Evolutionary conservation across 2,329 filamentous ascomycete genomes (phyloP).

Genomic region (Cordyceps cicadae): DNA sequence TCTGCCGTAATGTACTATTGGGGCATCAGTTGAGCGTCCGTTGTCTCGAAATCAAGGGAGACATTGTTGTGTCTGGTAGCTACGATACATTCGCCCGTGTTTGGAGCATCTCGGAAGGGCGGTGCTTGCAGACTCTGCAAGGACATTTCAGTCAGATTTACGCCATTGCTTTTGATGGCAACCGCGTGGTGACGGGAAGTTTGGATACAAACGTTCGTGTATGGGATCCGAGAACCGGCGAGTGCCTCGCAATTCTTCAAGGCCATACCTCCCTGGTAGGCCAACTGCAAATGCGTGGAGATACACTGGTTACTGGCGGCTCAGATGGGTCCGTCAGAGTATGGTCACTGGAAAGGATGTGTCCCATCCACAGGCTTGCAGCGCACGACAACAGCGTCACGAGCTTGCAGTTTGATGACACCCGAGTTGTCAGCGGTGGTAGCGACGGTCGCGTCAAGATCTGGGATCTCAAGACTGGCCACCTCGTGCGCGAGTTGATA

Average conservation of each 20-base stretch:
- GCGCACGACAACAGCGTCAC: slow-evolving; percentile 98
- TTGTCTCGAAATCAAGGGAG: slow-evolving; percentile 91
- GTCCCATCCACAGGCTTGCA: slow-evolving; percentile 85
- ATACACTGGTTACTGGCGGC: slow-evolving; percentile 90
- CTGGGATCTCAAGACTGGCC: slow-evolving; percentile 90
- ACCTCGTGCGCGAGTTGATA: slow-evolving; percentile 83
- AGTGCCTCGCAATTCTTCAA: slow-evolving; percentile 85
- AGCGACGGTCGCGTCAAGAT: slow-evolving; percentile 98
- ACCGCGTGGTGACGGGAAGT: slow-evolving; percentile 87
- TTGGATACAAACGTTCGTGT: slow-evolving; percentile 94
- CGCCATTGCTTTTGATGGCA: slow-evolving; percentile 93
- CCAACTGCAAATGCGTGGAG: slow-evolving; percentile 89
- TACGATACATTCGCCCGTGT: slow-evolving; percentile 96
- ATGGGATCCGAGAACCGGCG: slow-evolving; percentile 82
- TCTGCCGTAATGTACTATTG: slow-evolving; percentile 84
- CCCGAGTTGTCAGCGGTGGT: slow-evolving; percentile 87
- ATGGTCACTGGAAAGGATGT: slow-evolving; percentile 87
- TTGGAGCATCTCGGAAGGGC: slow-evolving; percentile 94
- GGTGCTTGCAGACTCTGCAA: slow-evolving; percentile 79
- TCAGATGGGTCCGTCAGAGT: slow-evolving; percentile 94
- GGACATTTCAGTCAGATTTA: slow-evolving; percentile 99
- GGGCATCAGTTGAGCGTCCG: slow-evolving; percentile 93
- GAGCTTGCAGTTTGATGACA: slow-evolving; percentile 93
- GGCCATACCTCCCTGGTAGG: slow-evolving; percentile 95
- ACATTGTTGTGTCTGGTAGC: slow-evolving; percentile 94